phyloP scores from a whole-genome alignment of 441 rosid genomes.

The Bocquillonia castaneifolia region DNA sequence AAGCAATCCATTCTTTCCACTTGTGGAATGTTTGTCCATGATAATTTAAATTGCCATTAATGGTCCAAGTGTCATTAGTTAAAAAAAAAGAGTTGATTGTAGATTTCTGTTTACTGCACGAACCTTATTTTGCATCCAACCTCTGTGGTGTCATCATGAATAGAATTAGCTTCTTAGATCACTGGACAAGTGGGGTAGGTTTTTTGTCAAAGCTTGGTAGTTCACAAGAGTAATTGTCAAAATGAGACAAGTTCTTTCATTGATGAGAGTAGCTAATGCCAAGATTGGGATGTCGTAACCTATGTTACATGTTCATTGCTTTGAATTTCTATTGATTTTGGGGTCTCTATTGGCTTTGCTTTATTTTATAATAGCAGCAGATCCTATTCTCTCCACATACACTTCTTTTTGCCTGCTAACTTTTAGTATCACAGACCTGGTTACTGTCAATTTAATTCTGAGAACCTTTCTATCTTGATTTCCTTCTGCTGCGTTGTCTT shows the following conservation, averaged over 20 bases:
- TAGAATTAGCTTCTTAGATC: background rate
- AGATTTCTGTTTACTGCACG: background rate
- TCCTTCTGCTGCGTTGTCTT: background rate
- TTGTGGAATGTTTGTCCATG: constrained; percentile 31
- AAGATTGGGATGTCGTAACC: background rate
- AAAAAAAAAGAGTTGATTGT: background rate
- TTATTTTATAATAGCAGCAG: background rate
- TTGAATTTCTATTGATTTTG: background rate
- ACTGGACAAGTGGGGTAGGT: too few species aligned
- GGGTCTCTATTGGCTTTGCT: background rate
- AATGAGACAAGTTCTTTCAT: too few species aligned
- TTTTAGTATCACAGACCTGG: background rate
- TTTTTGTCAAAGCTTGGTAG: too few species aligned
- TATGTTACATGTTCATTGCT: background rate
- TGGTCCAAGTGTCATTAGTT: constrained; percentile 32
- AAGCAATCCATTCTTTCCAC: constrained; percentile 39
- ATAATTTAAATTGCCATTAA: constrained; percentile 41
- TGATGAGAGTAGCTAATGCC: too few species aligned
- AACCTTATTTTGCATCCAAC: background rate
- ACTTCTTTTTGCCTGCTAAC: background rate
- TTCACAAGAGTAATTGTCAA: too few species aligned
- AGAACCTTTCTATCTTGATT: background rate
- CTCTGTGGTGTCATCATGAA: background rate
- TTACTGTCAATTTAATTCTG: background rate
- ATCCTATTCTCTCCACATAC: background rate